Evolutionary conservation across 2,329 filamentous ascomycete genomes (phyloP), one percentile per base, ranked within the genome.

Genomic region (Bertia moriformis): DNA sequence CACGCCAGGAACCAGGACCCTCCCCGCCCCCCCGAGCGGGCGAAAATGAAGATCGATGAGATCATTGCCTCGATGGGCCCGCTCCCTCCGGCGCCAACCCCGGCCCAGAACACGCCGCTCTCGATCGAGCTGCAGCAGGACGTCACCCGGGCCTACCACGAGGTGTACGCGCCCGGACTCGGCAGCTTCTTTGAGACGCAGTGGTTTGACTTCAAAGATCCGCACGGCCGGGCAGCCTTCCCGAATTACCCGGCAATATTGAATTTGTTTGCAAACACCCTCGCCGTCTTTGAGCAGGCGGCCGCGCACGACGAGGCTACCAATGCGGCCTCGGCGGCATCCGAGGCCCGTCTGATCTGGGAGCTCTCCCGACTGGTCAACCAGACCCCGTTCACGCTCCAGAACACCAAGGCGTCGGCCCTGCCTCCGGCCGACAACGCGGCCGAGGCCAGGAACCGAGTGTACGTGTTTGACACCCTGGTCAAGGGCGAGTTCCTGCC

Each of bases 181-280:
- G 78, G 84, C 56, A 71, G 71, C 38, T 79, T 91, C 44, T 71
- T 93, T 44, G 88, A 95, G 56, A 83, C 85, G 4, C 70, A 68
- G 19, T 96, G 88, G 88, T 95, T 85, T 60, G 73, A 65, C 43
- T 63, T 67, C 24, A 59, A 58, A 40, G 56, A 62, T 37, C n/a
- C n/a, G n/a, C 53, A 53, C 37, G 66, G 65, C 27, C 43, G 60
- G 29, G 61, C 59, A 51, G 52, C 63, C n/a, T 59, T 74, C 41
- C 62, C 62, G 40, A 58, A 61, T 38, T 65, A 82, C 51, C 60
- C 65, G 19, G 60, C 63, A 19, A 61, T 85, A n/a, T 65, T 81
- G 47, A 73, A 78, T 39, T 71, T 79, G 44, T 73, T 88, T 52
- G 69, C 71, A 4, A 69, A 72, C 14, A 78, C 88, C 46, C 65